Conservation (phyloP, 1,284 basidiomycete genomes). For the Apiotrichum laibachii region DNA sequence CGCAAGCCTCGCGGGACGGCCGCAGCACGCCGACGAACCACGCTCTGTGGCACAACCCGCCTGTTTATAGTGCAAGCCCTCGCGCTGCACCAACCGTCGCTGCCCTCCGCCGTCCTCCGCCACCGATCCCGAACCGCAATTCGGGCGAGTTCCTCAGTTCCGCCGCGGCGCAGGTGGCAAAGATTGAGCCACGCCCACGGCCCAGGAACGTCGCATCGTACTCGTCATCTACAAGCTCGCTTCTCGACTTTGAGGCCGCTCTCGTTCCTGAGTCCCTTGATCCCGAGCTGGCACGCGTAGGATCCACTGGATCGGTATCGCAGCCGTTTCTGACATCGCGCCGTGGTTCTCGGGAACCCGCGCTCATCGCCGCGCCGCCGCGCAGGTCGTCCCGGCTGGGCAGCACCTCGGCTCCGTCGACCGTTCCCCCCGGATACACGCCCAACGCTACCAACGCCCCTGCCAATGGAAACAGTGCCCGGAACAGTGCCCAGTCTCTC, state of each 20-base stretch:
- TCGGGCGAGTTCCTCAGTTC: neutral
- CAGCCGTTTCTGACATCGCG: too few relatives aligned
- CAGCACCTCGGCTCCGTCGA: too few relatives aligned
- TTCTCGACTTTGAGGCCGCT: neutral
- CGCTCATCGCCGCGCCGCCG: too few relatives aligned
- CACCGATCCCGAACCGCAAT: neutral
- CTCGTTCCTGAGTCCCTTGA: neutral
- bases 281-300: slow-evolving; percentile 17
- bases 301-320: too few relatives aligned
- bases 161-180: neutral
- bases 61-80: neutral
- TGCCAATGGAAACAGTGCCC: too few relatives aligned
- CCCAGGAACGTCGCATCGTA: neutral
- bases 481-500: too few relatives aligned
- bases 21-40: neutral
- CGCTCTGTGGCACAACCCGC: neutral
- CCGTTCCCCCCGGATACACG: too few relatives aligned
- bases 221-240: slow-evolving; percentile 13
- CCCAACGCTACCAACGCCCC: too few relatives aligned
- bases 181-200: neutral
- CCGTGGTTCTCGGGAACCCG: too few relatives aligned
- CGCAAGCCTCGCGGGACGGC: neutral
- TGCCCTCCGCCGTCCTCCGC: neutral
- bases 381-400: too few relatives aligned
- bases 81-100: neutral